Base-by-base conservation (phyloP, 176 grass and related monocot genomes). In the Paspalum vaginatum region DNA sequence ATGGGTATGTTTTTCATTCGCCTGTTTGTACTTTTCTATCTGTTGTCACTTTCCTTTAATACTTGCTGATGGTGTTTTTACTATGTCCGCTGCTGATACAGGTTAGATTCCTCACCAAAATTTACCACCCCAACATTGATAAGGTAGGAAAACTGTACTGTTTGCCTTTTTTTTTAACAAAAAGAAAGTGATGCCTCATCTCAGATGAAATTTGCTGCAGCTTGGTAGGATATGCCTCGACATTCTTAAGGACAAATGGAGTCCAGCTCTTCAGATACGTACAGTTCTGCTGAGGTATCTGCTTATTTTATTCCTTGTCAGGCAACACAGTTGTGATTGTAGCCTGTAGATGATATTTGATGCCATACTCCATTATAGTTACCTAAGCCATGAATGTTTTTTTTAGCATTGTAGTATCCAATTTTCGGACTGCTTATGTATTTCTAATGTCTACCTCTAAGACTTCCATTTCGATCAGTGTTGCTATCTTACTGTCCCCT, bases 51-150 rank as follows among this genome's bases (percentile, higher is more conserved):
- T 6, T 52, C 12, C 12, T 37, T 38, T 63, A 44, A 47, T 25
- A 14, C 12, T 59, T 78, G 51, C 41, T 56, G 20, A 78, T 14
- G 2, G 18, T 72, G 32, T 64, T 65, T 70, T n/a, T 75, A 52
- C 21, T 51, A 52, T 22, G 15, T 3, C 15, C 60, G 14, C 52
- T 70, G 26, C 76, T 72, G 58, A 66, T 90, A 60, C 89, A 97
- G 94, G 94, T 97, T 32, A 90, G 94, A 18, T 97, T 97, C 56
- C 94, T 97, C 24, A 97, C 94, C 20, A 97, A 97, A 86, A 97
- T 97, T 86, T 97, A 97, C 47, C 91, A 97, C 79, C 94, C 91
- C 15, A 94, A 97, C 79, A 94, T 94, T 84, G 94, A 97, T 44
- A 97, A 97, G 94, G 94, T 90, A 75, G 59, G 85, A 24, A 71